Percentiles rank a stretch among this genome's conserved stretches.
These are phyloP conservation scores for Peribolospora baueri DNA, from an alignment of 768 basidiomycete species.

Conservation along the genomic window DNA sequence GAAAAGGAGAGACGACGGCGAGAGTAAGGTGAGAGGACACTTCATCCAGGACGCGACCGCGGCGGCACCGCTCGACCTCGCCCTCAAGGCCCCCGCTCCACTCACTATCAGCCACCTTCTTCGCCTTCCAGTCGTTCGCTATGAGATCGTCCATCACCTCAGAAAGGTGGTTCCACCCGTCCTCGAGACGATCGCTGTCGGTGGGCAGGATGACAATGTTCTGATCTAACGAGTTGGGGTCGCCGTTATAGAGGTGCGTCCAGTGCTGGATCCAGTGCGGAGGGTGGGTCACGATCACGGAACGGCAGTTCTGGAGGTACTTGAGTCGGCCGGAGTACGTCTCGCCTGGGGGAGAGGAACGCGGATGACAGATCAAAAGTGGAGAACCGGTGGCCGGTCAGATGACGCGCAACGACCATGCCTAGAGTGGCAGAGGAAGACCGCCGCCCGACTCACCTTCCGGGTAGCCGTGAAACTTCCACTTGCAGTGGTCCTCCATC, in stretches of 20 bases:
- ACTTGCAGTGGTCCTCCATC: constrained; percentile 7
- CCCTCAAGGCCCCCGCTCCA: too few relatives aligned
- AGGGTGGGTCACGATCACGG: constrained; percentile 5
- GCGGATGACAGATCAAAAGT: too few relatives aligned
- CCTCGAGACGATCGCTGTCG: constrained; percentile 1
- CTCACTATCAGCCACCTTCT: constrained; percentile 6
- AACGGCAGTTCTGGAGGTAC: constrained; percentile 7
- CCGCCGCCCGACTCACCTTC: constrained; percentile 2
- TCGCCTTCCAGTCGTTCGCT: constrained; percentile 5
- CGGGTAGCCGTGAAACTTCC: constrained; percentile 8
- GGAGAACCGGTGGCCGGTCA: too few relatives aligned
- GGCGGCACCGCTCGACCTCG: too few relatives aligned
- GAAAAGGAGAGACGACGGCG: too few relatives aligned
- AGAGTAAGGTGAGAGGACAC: too few relatives aligned
- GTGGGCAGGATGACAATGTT: constrained; percentile 9
- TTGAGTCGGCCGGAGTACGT: constrained; percentile 9
- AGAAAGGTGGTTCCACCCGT: constrained; percentile 9
- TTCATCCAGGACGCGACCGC: too few relatives aligned
- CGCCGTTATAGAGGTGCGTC: constrained; percentile 11
- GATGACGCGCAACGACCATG: too few relatives aligned
- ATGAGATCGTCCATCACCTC: constrained; percentile 8
- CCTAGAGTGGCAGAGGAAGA: neutral
- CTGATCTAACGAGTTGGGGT: constrained; percentile 8
- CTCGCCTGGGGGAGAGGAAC: neutral
- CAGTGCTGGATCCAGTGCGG: constrained; percentile 10